phyloP scores from a whole-genome alignment of 129 eudicot genomes.

The Gnaphalium uliginosum region DNA sequence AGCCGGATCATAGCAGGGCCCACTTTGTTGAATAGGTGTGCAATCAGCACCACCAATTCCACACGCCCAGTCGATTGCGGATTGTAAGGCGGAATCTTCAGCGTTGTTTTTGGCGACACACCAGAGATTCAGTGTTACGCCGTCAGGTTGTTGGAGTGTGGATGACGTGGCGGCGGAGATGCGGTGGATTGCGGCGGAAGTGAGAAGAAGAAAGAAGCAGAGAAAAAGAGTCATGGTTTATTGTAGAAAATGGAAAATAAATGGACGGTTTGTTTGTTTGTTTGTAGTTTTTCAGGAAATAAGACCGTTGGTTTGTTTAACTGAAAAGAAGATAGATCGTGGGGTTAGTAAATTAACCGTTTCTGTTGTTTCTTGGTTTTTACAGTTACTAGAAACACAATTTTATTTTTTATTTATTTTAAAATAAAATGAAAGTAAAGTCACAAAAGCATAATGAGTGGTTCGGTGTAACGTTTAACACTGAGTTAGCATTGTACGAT shows the following conservation, averaged over 20 bases:
- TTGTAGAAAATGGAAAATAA: neutral
- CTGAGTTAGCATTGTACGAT: too few species aligned
- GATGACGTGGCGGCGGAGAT: slow-evolving; percentile 9
- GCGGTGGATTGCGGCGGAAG: slow-evolving; percentile 8
- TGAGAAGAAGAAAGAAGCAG: slow-evolving; percentile 22
- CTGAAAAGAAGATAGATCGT: slow-evolving; percentile 29
- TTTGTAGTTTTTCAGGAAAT: slow-evolving; percentile 15
- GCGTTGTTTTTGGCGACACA: slow-evolving; percentile 98
- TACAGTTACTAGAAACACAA: neutral
- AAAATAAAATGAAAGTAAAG: too few species aligned
- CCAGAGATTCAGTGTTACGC: slow-evolving; percentile 62
- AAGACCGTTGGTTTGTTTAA: slow-evolving; percentile 34
- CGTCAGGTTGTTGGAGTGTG: slow-evolving; percentile 28
- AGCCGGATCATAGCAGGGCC: slow-evolving; percentile 67
- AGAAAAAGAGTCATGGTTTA: slow-evolving; percentile 25
- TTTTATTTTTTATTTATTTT: too few species aligned
- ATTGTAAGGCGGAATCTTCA: slow-evolving; percentile 70
- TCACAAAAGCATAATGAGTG: too few species aligned
- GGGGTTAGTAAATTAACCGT: slow-evolving; percentile 19
- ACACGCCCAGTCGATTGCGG: slow-evolving; percentile 89
- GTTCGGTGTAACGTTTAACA: too few species aligned
- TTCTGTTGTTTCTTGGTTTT: neutral
- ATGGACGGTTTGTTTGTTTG: neutral
- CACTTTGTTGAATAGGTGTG: slow-evolving; percentile 65
- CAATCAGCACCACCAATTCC: slow-evolving; percentile 83